phyloP scores from a whole-genome alignment of 129 eudicot species.

The Oenanthe sinensis region DNA sequence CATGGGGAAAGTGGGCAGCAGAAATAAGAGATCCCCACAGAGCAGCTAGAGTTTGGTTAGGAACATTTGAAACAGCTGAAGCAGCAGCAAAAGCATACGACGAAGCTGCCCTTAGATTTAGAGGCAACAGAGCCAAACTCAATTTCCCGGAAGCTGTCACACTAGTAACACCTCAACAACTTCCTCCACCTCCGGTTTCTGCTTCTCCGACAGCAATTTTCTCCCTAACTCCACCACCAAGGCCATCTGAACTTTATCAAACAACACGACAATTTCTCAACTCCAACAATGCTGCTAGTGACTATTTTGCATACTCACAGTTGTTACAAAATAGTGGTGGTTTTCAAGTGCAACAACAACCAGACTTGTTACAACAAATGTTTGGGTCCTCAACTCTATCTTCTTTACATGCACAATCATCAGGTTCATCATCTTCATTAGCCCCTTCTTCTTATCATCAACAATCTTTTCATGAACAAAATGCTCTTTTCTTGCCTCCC shows the following conservation, averaged over 20 bases:
- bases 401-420: slow-evolving; percentile 29
- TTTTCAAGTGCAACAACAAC: slow-evolving; percentile 14
- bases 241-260: slow-evolving; percentile 15
- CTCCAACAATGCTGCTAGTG: slow-evolving; percentile 29
- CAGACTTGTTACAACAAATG: slow-evolving; percentile 34
- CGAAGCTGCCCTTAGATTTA: slow-evolving; percentile 70
- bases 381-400: slow-evolving; percentile 27
- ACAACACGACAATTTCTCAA: slow-evolving; percentile 2
- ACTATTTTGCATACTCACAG: slow-evolving; percentile 69
- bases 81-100: slow-evolving; percentile 87
- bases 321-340: slow-evolving; percentile 37
- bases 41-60: slow-evolving; percentile 85
- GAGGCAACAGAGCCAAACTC: slow-evolving; percentile 82
- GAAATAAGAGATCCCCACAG: slow-evolving; percentile 91
- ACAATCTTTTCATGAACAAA: slow-evolving; percentile 28
- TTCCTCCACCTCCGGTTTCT: slow-evolving; percentile 14
- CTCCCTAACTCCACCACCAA: slow-evolving; percentile 4
- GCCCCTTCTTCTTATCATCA: slow-evolving; percentile 21
- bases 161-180: slow-evolving; percentile 22
- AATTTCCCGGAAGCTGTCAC: slow-evolving; percentile 65
- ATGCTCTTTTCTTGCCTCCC: slow-evolving; percentile 17
- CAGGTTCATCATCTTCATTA: slow-evolving; percentile 6
- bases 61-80: slow-evolving; percentile 87
- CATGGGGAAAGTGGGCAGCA: slow-evolving; percentile 99
- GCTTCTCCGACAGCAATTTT: slow-evolving; percentile 17